Percentiles rank a stretch among this genome's conserved stretches.
Conservation (phyloP, 768 basidiomycete genomes). For the Lanmaoa pseudosensibilis region DNA sequence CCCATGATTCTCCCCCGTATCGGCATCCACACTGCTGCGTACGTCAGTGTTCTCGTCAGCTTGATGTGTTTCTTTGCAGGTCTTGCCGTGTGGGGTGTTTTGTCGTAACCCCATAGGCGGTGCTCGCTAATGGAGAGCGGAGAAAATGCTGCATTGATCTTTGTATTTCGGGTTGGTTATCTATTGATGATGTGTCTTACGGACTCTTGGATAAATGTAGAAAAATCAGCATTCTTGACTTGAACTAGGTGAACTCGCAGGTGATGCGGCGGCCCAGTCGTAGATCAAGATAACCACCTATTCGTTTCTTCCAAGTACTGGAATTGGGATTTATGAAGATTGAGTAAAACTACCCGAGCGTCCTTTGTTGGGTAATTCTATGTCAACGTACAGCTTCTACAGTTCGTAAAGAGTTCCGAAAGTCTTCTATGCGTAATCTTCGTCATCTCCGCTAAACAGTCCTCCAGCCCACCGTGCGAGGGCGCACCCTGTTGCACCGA, state of each 20-base stretch:
- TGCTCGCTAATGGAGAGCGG: background rate
- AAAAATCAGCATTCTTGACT: background rate
- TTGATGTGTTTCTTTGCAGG: constrained; percentile 73
- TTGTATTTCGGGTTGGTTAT: constrained; percentile 3
- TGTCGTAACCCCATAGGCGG: constrained; percentile 38
- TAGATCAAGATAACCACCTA: background rate
- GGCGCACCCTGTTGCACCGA: constrained; percentile 51
- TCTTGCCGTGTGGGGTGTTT: constrained; percentile 68
- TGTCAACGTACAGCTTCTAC: constrained; percentile 4
- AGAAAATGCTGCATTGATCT: background rate
- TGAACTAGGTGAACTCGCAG: background rate
- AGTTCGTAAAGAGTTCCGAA: background rate
- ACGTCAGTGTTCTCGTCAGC: constrained; percentile 63
- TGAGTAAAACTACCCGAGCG: background rate
- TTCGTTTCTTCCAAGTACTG: background rate
- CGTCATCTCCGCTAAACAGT: constrained; percentile 21
- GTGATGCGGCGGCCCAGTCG: background rate
- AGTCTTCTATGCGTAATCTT: constrained; percentile 12
- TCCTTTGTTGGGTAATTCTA: background rate
- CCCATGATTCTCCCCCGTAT: constrained; percentile 66
- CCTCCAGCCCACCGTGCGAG: constrained; percentile 56
- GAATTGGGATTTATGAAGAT: background rate
- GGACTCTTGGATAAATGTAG: background rate
- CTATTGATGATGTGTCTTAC: constrained; percentile 7
- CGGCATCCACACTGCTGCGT: constrained; percentile 76